Percentiles rank a stretch among this genome's conserved stretches.
Conservation (phyloP, 345 rosid genomes). For the Acer saccharum region DNA sequence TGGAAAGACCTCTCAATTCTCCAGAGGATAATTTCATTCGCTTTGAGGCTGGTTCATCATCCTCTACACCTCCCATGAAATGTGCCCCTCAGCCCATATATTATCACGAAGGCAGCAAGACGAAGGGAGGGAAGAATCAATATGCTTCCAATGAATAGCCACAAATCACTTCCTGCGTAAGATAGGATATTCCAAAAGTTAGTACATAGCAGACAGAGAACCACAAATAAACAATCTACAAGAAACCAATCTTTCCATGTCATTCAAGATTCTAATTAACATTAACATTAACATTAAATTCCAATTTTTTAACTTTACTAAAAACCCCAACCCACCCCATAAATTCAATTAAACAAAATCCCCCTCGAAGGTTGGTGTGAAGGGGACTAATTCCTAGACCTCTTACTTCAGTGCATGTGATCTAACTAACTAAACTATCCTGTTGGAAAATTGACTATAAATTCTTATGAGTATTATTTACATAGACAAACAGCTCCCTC, state of each 20-base stretch:
- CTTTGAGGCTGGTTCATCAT: constrained; percentile 65
- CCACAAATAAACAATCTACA: not conserved
- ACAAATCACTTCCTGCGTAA: constrained; percentile 31
- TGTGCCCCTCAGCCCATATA: constrained; percentile 68
- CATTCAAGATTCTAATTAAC: not conserved
- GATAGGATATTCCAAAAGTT: constrained; percentile 1
- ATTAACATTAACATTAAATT: not conserved
- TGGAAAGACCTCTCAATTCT: constrained; percentile 40
- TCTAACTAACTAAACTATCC: not conserved
- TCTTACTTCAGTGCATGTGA: not conserved
- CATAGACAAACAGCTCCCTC: not conserved
- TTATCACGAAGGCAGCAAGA: constrained; percentile 21
- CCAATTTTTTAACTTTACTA: not conserved
- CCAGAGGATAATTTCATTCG: constrained; percentile 51
- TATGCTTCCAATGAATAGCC: constrained; percentile 21
- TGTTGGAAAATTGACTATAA: not conserved
- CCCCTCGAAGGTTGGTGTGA: not conserved
- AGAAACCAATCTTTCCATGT: not conserved
- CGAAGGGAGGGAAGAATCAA: constrained; percentile 1
- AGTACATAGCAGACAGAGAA: not conserved
- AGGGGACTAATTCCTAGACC: not conserved
- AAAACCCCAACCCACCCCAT: too few species aligned
- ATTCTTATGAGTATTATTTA: not conserved
- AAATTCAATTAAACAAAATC: not conserved
- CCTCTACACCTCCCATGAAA: constrained; percentile 74